Evolutionary conservation across 2,329 filamentous ascomycete species (phyloP).

Genomic region (Cercospora sojina): DNA sequence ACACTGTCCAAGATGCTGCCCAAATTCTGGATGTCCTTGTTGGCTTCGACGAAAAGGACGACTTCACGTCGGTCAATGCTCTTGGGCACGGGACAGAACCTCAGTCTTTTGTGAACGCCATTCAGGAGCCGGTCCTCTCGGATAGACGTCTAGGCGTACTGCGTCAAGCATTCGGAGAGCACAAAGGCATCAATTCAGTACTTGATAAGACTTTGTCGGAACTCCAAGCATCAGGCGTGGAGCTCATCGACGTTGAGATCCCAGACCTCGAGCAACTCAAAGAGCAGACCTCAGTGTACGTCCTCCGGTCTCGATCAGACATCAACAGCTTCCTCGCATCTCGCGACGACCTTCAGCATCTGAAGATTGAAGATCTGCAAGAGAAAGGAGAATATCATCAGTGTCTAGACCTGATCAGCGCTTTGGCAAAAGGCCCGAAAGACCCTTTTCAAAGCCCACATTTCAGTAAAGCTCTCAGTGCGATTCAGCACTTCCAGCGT

Average conservation of each 20-base stretch:
- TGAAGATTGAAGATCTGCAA: constrained; percentile 30
- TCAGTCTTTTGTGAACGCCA: constrained; percentile 23
- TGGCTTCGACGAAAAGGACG: constrained; percentile 25
- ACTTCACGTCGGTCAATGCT: constrained; percentile 28
- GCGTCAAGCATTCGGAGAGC: constrained; percentile 26
- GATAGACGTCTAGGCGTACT: constrained; percentile 30
- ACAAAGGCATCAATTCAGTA: constrained; percentile 24
- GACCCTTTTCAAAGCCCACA: constrained; percentile 34
- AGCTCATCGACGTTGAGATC: constrained; percentile 31
- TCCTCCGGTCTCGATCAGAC: constrained; percentile 29
- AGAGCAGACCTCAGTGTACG: constrained; percentile 23
- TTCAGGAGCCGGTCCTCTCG: constrained; percentile 20
- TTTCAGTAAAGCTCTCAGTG: constrained; percentile 32
- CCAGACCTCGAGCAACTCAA: constrained; percentile 27
- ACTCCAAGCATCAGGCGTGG: constrained; percentile 22
- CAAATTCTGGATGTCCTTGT: constrained; percentile 29
- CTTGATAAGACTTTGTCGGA: constrained; percentile 20
- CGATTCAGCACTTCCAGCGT: constrained; percentile 35
- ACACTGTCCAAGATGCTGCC: constrained; percentile 30
- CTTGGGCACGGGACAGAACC: not conserved
- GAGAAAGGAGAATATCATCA: constrained; percentile 23
- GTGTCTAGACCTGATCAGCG: constrained; percentile 29
- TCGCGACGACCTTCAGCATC: constrained; percentile 21
- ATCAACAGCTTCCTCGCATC: constrained; percentile 32
- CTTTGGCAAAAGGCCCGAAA: constrained; percentile 27